Evolutionary conservation across 78 protist species (phyloP), one percentile per base, ranked within the genome.

Genomic region (Bodo saltans): DNA sequence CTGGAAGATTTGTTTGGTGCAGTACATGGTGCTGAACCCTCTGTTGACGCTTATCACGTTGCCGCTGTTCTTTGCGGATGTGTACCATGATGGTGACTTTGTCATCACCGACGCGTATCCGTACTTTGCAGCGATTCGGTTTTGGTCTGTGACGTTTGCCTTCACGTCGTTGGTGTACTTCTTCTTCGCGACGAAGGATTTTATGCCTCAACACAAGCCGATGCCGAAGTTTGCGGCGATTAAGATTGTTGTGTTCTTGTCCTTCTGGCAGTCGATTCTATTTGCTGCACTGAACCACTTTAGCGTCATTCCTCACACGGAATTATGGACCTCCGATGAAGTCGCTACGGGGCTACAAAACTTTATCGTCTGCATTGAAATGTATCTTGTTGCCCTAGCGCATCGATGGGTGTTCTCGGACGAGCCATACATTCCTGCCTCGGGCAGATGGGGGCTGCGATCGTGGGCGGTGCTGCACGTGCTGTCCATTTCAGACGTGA

Each of bases 281-380:
- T 0, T 83, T 21, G 33, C 42, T 28, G 0, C 52, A 4, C 78
- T 78, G 26, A 68, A 53, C 26, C 41, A 38, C 41, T 21, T 30
- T 0, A 42, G 26, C 0, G 70, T 78, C 72, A 75, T 87, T 23
- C 81, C 33, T 39, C 42, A 60, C 42, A 0, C 27, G 47, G 78
- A 47, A 23, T 3, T 34, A 41, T 70, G 73, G 79, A 68, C 81
- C n/a, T 34, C 67, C 32, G 80, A 88, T 28, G 47, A 69, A 26
- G 84, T 88, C 30, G 38, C 87, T 0, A 39, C 79, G 38, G 84
- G 75, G 12, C 1, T 80, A 26, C 87, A 85, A 27, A 69, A 85
- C 79, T 89, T 89, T 30, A 39, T 89, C 32, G 69, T 85, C 30
- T 85, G 89, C 86, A 8, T 89, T 3, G 92, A 89, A 38, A 89